A percentile compares a stretch with the other conserved stretches of the same genome.
phyloP scores from a whole-genome alignment of 257 asterid species.

The Fraxinus americana region DNA sequence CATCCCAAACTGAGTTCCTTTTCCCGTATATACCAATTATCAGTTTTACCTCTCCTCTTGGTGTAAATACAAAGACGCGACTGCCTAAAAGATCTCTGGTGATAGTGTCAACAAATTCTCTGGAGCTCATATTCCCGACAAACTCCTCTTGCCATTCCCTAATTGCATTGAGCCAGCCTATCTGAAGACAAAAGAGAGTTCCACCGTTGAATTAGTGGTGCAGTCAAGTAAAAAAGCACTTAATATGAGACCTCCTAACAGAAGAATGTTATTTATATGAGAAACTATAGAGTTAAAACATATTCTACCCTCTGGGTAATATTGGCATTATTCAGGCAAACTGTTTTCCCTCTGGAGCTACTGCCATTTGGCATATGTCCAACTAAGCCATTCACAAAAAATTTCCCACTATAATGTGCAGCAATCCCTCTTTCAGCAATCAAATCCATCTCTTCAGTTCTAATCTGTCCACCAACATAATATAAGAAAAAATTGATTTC shows the following conservation, averaged over 20 bases:
- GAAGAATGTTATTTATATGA: not conserved
- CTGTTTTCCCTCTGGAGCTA: constrained; percentile 59
- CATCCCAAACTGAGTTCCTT: constrained; percentile 13
- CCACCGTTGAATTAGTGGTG: constrained; percentile 24
- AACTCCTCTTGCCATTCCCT: constrained; percentile 99
- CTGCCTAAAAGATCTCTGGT: constrained; percentile 91
- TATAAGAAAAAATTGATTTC: not conserved
- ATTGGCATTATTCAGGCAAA: constrained; percentile 86
- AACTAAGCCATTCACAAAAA: constrained; percentile 74
- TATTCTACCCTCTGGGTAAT: constrained; percentile 79
- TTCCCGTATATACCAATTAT: constrained; percentile 1
- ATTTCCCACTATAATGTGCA: constrained; percentile 89
- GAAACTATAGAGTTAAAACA: constrained; percentile 25
- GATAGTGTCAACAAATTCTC: constrained; percentile 91
- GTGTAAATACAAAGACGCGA: constrained; percentile 94
- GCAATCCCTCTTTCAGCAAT: constrained; percentile 96
- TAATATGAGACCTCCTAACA: not conserved
- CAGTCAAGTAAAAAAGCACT: constrained; percentile 14
- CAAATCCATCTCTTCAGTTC: constrained; percentile 94
- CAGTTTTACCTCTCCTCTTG: constrained; percentile 80
- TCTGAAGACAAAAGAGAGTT: constrained; percentile 47
- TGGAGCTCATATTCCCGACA: constrained; percentile 94
- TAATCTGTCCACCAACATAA: constrained; percentile 53
- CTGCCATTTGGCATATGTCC: constrained; percentile 62
- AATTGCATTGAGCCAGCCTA: constrained; percentile 96